Percentiles rank a stretch among this genome's conserved stretches.
phyloP scores from a whole-genome alignment of 2,329 filamentous ascomycete species.

The Fusarium solani-melongenae region DNA sequence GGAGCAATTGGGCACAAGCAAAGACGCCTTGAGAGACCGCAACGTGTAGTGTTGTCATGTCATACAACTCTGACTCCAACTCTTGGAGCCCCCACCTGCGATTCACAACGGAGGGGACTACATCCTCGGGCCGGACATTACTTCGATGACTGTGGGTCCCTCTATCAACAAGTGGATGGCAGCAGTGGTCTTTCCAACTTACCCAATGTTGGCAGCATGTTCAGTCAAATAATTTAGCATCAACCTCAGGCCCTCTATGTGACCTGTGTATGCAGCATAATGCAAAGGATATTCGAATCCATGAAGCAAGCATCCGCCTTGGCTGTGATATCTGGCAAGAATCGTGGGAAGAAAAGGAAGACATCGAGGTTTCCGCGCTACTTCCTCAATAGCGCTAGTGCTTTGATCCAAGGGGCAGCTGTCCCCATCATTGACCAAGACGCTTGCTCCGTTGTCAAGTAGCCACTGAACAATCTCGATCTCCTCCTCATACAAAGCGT shows the following conservation, averaged over 20 bases:
- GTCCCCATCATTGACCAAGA: not conserved
- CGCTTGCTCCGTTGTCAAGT: not conserved
- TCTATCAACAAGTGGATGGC: too few species aligned
- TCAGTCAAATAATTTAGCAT: not conserved
- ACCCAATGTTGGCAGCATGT: not conserved
- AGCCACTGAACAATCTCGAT: not conserved
- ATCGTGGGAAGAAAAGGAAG: too few species aligned
- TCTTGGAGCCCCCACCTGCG: not conserved
- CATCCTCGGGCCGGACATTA: not conserved
- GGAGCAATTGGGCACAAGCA: too few species aligned
- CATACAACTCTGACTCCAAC: not conserved
- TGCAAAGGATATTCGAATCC: not conserved
- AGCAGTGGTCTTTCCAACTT: too few species aligned
- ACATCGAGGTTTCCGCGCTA: too few species aligned
- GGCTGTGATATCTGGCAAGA: not conserved
- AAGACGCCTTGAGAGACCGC: too few species aligned
- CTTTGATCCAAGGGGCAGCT: too few species aligned
- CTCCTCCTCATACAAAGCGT: too few species aligned
- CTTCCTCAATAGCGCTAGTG: too few species aligned
- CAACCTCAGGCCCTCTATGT: not conserved
- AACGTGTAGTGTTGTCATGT: not conserved
- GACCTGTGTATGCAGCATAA: not conserved
- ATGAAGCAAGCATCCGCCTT: not conserved
- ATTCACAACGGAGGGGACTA: not conserved
- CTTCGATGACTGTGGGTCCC: too few species aligned